Evolutionary conservation across 495 filamentous ascomycete genomes (phyloP).

Genomic region (Neurospora terricola): DNA sequence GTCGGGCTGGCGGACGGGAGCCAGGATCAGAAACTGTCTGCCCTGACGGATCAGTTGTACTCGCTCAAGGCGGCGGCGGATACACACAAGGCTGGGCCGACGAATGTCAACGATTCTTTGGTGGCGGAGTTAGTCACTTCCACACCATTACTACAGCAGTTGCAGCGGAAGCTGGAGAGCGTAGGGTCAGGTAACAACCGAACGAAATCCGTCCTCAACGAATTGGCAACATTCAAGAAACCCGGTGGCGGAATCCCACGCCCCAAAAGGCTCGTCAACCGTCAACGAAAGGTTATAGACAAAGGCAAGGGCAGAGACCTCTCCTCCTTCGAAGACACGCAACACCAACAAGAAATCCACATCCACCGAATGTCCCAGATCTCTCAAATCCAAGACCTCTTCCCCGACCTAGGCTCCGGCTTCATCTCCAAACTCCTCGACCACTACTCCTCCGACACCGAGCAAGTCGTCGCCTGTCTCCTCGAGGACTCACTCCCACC

Average conservation of each 20-base stretch:
- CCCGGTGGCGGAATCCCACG: conserved; percentile 38
- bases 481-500: conserved; percentile 71
- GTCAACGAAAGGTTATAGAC: conserved; percentile 27
- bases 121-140: conserved; percentile 53
- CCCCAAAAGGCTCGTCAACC: conserved; percentile 39
- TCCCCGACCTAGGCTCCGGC: conserved; percentile 76
- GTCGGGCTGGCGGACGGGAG: conserved; percentile 51
- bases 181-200: conserved; percentile 27
- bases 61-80: conserved; percentile 60
- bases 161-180: conserved; percentile 34
- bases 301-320: conserved; percentile 79
- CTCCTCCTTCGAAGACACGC: conserved; percentile 35
- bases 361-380: conserved; percentile 75
- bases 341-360: conserved; percentile 47
- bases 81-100: conserved; percentile 38
- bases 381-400: conserved; percentile 82
- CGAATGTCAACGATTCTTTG: conserved; percentile 44
- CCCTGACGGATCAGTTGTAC: conserved; percentile 74
- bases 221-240: conserved; percentile 47
- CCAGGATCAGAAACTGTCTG: conserved; percentile 47
- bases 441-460: conserved; percentile 65
- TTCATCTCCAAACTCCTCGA: conserved; percentile 75
- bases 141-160: conserved; percentile 44
- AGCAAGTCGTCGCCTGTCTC: conserved; percentile 71
- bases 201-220: conserved; percentile 46